Evolutionary conservation across 176 grass and related monocot species (phyloP), one percentile per base, ranked within the genome.

Genomic region (Zoysia japonica): DNA sequence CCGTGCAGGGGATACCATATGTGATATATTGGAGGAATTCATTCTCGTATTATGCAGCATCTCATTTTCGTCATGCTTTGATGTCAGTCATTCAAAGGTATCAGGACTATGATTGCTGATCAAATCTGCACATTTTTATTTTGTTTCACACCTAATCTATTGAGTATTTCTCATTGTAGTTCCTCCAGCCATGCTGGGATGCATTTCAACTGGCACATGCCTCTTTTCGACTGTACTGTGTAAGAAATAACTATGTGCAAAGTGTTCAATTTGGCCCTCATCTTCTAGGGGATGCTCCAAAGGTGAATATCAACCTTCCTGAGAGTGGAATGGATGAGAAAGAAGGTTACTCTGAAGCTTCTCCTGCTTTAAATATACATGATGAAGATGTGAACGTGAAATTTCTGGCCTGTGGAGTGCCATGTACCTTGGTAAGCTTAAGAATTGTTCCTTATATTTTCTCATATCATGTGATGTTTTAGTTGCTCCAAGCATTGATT

Each of bases 161-260:
- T 72, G 19, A 7, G 7, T 74, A 14, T 79, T 65, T 84, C 37
- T 80, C 51, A 28, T 16, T 94, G 74, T 68, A 94, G 92, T 87
- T 94, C 84, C 16, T 85, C 81, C 37, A 87, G 92, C 86, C 89
- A 94, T 83, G 78, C 69, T 94, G 92, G 89, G 89, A 94, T 85
- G 89, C 92, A 46, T 94, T 94, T 87, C 92, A 91, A 82, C 86
- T 91, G 45, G 92, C 89, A 28, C 81, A 84, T 80, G 86, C 92
- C 63, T 89, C 92, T 76, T 94, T 94, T 80, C 77, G 65, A 68
- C 47, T 91, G 28, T 87, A 91, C 37, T 91, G 89, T 76, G 74
- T 65, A 72, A 41, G 79, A 63, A 91, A 75, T 63, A 89, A 89
- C 55, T 10, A 74, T 67, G 79, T 80, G 15, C 65, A 55, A 56